These are phyloP conservation scores for Phialophora chinensis DNA, from an alignment of 2,329 filamentous ascomycete genomes.

Conservation along the genomic window DNA sequence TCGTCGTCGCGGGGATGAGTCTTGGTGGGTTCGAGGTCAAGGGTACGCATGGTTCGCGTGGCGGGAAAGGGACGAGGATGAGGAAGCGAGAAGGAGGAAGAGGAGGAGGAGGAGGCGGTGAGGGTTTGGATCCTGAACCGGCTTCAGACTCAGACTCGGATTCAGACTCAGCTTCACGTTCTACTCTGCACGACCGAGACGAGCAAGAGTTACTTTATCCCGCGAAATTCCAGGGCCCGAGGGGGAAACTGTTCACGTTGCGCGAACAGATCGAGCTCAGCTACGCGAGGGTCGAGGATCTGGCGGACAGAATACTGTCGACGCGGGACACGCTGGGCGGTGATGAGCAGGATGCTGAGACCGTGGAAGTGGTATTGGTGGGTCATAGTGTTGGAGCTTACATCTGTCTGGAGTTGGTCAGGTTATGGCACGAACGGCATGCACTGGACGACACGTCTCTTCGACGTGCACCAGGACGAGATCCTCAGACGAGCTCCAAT, in stretches of 20 bases:
- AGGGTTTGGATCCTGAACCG: no score
- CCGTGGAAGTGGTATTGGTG: conserved; percentile 64
- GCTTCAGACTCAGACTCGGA: not conserved
- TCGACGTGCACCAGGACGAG: not conserved
- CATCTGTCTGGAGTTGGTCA: conserved; percentile 71
- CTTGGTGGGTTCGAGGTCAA: conserved; percentile 36
- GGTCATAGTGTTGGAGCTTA: conserved; percentile 79
- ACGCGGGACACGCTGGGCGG: conserved; percentile 26
- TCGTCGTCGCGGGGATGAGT: conserved; percentile 34
- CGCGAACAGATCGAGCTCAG: conserved; percentile 57
- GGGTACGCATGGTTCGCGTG: not conserved
- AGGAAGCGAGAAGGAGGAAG: not conserved
- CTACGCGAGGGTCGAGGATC: conserved; percentile 50
- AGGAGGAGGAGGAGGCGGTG: not conserved
- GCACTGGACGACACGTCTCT: not conserved
- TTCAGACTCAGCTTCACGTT: not conserved
- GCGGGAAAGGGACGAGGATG: not conserved
- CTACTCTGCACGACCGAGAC: conserved; percentile 29
- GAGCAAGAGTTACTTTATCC: conserved; percentile 21
- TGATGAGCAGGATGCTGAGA: conserved; percentile 7
- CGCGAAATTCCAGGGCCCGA: not conserved
- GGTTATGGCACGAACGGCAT: conserved; percentile 56
- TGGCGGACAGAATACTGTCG: conserved; percentile 42
- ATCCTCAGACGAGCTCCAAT: not conserved
- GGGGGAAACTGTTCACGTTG: conserved; percentile 29